phyloP scores from a whole-genome alignment of 169 alveolate species.

The Plasmodium inui region DNA sequence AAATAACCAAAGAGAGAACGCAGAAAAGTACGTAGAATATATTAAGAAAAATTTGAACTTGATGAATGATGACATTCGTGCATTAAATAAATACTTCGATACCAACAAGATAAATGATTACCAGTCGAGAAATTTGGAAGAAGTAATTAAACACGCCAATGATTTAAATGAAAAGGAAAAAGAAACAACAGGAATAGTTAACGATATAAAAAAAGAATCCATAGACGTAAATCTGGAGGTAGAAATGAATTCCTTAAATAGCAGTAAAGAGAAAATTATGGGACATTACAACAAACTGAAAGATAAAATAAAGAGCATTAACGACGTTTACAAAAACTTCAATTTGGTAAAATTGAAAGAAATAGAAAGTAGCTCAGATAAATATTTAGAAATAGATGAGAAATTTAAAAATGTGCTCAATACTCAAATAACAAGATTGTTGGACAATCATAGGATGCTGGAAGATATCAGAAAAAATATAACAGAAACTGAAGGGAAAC shows the following conservation, averaged over 20 bases:
- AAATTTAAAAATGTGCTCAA: neutral
- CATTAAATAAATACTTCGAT: neutral
- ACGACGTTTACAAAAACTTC: neutral
- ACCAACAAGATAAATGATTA: neutral
- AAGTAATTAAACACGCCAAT: neutral
- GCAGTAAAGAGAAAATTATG: conserved; percentile 1
- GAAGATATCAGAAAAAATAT: neutral
- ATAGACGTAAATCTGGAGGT: neutral
- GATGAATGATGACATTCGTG: conserved; percentile 1
- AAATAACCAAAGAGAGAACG: neutral
- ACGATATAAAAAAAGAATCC: neutral
- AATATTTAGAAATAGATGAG: conserved; percentile 5
- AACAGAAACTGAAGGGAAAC: neutral
- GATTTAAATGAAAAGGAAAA: conserved; percentile 11
- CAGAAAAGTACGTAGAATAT: neutral
- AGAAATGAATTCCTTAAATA: conserved; percentile 3
- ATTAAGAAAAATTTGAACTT: neutral
- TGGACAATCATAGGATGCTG: neutral
- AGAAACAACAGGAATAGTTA: neutral
- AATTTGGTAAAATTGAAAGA: conserved; percentile 15
- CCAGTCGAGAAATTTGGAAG: neutral
- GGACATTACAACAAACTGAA: neutral
- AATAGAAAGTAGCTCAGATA: neutral
- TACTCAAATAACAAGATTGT: neutral
- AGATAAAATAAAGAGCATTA: conserved; percentile 4